Evolutionary conservation across 176 grass and related monocot genomes (phyloP), one percentile per base, ranked within the genome.

Genomic region (Aegilops tauschii): DNA sequence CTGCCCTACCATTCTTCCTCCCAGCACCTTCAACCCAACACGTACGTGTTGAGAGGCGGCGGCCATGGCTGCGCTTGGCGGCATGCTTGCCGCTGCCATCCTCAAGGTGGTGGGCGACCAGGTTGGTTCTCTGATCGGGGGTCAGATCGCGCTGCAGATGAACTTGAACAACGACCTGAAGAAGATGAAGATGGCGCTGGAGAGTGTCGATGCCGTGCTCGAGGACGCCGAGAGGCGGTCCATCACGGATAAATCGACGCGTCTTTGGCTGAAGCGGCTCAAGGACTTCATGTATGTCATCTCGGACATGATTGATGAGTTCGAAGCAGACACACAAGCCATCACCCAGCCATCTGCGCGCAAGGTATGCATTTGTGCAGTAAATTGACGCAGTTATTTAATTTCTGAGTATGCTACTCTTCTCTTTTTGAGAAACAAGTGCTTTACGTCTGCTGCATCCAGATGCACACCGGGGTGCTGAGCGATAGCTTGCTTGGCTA

Each of bases 101-200:
- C 69, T 83, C 34, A 62, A 31, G 2, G 1, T 62, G 21, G 68
- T 73, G 2, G 0, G 1, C 0, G 3, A 44, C 0, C 32, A 73
- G 81, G 5, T 83, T 4, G n/a, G 14, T 0, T 21, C 81, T 5
- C 4, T 2, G 21, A 31, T 62, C 2, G 23, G 13, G 1, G 69
- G 40, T 5, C 73, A 52, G 61, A 52, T 77, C 40, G 27, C 3
- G 4, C 18, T 66, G 29, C 83, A 77, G 61, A 8, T 0, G 40
- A 61, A 77, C 3, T 77, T 85, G 30, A 4, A 18, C 8, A 17
- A 77, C 8, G 83, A 85, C 61, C 30, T 85, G 0, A 6, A 1
- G 61, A 25, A 77, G 3, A 77, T 85, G 83, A 67, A 85, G 56
- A 47, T 47, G 56, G 12, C 72, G 0, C 59, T 84, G 18, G 71